Evolutionary conservation across 805 yeast genomes (phyloP).

Genomic region (Scheffersomyces amazonensis): DNA sequence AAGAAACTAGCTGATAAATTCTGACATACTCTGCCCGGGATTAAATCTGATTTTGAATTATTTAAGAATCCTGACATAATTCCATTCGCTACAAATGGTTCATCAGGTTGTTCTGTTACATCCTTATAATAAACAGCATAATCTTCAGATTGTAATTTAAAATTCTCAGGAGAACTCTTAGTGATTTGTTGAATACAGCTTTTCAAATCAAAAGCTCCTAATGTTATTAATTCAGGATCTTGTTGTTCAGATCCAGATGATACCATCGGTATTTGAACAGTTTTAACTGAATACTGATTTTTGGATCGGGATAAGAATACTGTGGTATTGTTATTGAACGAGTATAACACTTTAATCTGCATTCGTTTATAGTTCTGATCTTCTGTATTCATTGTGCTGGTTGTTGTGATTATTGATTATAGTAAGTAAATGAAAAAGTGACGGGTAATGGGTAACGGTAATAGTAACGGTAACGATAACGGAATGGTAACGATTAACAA

Average conservation of each 20-base stretch:
- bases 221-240: slow-evolving; percentile 28
- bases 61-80: slow-evolving; percentile 28
- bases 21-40: slow-evolving; percentile 58
- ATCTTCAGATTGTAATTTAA: slow-evolving; percentile 34
- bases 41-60: slow-evolving; percentile 21
- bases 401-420: too few relatives aligned
- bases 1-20: slow-evolving; percentile 47
- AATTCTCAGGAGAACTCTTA: slow-evolving; percentile 40
- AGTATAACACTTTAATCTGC: slow-evolving; percentile 45
- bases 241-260: slow-evolving; percentile 4
- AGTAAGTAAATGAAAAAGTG: too few relatives aligned
- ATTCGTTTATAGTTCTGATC: slow-evolving; percentile 25
- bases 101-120: slow-evolving; percentile 47
- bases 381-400: slow-evolving; percentile 5
- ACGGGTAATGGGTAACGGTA: too few relatives aligned
- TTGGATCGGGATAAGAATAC: slow-evolving; percentile 41
- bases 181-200: slow-evolving; percentile 37
- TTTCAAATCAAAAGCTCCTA: slow-evolving; percentile 42
- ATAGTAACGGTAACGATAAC: too few relatives aligned
- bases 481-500: too few relatives aligned
- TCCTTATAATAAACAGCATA: slow-evolving; percentile 46
- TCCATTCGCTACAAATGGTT: slow-evolving; percentile 45
- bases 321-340: slow-evolving; percentile 41
- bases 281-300: slow-evolving; percentile 29
- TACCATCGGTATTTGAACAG: slow-evolving; percentile 34